Base-by-base conservation (phyloP, 768 basidiomycete species). In the Pleurotus ostreatus region DNA sequence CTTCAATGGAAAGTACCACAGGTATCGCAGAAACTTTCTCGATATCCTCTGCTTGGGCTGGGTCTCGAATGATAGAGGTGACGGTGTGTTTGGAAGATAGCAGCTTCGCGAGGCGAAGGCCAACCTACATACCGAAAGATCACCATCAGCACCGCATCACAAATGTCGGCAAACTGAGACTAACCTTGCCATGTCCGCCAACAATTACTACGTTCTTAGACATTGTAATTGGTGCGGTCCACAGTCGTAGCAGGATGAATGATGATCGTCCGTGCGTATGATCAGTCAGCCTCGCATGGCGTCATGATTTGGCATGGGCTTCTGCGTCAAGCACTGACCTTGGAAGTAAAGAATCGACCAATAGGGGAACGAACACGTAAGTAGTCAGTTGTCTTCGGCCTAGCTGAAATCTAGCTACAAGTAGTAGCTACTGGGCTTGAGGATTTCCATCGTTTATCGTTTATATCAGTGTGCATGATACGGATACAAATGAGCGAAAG, bases 1-100 rank as follows among this genome's bases (percentile, higher is more conserved):
- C 76, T 61, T 87, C 85, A 22, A 88, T 72, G 1, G 83, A 83
- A 37, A 86, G 73, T 2, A 86, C 59, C 26, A 78, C 65, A 2
- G 86, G 83, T 4, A 65, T 74, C 0, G 78, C 77, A 9, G 68
- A 69, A 5, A 74, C 60, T 0, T 68, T 62, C 53, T 64, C 71
- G 61, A 88, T 78, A 38, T 82, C 83, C 3, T 68, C 53, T 38
- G 70, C 65, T 52, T 88, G 83, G 1, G 66, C 70, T 18, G 70
- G 49, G 53, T 72, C 72, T 43, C 85, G 78, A 55, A 87, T 81
- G 48, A 88, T 74, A 6, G 84, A 85, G 18, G 77, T 76, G 25
- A 87, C 77, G 12, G 65, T 58, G 60, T 80, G 73, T 4, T 66
- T 68, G 30, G 70, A 64, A 2, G 73, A 62, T n/a, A 85, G 78